phyloP scores from a whole-genome alignment of 768 basidiomycete species.

The Suillus lakei region DNA sequence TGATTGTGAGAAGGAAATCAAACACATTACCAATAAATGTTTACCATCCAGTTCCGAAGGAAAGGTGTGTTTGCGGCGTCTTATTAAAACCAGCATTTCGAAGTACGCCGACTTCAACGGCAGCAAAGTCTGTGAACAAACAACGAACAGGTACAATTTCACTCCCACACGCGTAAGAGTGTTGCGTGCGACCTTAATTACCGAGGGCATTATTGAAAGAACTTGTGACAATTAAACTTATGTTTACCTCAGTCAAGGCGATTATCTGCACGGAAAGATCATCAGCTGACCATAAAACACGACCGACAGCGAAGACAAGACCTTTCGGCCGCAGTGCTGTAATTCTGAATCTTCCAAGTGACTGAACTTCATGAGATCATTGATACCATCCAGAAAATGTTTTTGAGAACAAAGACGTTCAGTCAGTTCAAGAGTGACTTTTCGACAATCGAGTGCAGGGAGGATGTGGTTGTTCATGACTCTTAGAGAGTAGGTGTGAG shows the following conservation, averaged over 20 bases:
- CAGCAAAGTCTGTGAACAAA: slow-evolving; percentile 44
- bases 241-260: slow-evolving; percentile 54
- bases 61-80: slow-evolving; percentile 37
- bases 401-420: slow-evolving; percentile 33
- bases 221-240: slow-evolving; percentile 4
- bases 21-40: background rate
- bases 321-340: slow-evolving; percentile 33
- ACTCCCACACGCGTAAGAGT: slow-evolving; percentile 50
- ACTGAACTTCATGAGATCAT: slow-evolving; percentile 26
- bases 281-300: slow-evolving; percentile 11
- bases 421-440: slow-evolving; percentile 34
- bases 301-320: background rate
- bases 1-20: slow-evolving; percentile 8
- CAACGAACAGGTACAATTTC: slow-evolving; percentile 49
- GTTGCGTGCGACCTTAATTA: slow-evolving; percentile 47
- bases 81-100: slow-evolving; percentile 48
- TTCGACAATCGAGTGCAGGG: slow-evolving; percentile 23
- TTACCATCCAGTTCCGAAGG: slow-evolving; percentile 32
- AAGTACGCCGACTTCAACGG: slow-evolving; percentile 55
- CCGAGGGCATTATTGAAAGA: background rate
- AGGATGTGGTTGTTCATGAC: slow-evolving; percentile 16
- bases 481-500: background rate
- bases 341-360: slow-evolving; percentile 26
- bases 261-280: slow-evolving; percentile 44
- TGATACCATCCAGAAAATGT: slow-evolving; percentile 34